phyloP scores from a whole-genome alignment of 2,329 filamentous ascomycete species.

The Colletotrichum shisoi region DNA sequence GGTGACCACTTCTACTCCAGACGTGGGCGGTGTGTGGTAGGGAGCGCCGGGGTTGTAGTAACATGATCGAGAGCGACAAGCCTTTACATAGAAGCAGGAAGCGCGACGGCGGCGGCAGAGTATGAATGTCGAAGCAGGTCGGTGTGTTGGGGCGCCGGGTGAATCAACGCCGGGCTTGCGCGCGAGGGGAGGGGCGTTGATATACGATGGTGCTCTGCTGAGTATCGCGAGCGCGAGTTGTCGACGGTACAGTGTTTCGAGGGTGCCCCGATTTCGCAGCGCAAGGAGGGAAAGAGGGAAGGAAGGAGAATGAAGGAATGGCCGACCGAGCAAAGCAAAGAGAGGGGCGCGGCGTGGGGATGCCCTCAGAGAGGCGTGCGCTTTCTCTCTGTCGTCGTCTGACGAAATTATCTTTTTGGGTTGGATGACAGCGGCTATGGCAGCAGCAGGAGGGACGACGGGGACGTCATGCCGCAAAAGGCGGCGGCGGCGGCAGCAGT shows the following conservation, averaged over 20 bases:
- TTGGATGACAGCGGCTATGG: slow-evolving; percentile 8
- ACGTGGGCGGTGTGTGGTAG: slow-evolving; percentile 49
- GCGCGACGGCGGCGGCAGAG: slow-evolving; percentile 18
- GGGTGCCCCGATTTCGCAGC: no score
- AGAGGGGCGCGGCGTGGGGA: slow-evolving; percentile 4
- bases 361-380: slow-evolving; percentile 8
- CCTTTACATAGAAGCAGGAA: slow-evolving; percentile 44
- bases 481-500: background rate
- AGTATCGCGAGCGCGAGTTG: slow-evolving; percentile 8
- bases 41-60: slow-evolving; percentile 49
- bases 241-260: background rate
- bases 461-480: slow-evolving; percentile 29
- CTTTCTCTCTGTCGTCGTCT: background rate
- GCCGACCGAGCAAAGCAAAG: background rate
- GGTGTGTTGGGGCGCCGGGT: background rate
- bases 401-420: slow-evolving; percentile 3
- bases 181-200: background rate
- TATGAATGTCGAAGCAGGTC: background rate
- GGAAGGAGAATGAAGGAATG: background rate
- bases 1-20: slow-evolving; percentile 48
- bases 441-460: slow-evolving; percentile 5
- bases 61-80: slow-evolving; percentile 52
- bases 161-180: slow-evolving; percentile 8
- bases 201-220: background rate
- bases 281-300: background rate